Conservation (phyloP, 1,284 basidiomycete genomes). For the Ganoderma lucidum region DNA sequence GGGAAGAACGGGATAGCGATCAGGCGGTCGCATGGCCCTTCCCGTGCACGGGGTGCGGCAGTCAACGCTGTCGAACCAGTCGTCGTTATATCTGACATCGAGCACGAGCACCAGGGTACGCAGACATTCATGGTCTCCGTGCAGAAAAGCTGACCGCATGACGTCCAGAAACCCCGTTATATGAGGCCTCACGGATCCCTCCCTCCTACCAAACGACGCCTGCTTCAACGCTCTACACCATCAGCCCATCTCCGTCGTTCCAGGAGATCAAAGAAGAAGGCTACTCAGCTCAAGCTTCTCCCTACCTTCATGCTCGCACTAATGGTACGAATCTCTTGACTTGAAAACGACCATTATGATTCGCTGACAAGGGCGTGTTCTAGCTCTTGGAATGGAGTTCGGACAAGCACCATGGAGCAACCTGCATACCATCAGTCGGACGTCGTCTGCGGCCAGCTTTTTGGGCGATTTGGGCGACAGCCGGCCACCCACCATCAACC, state of each 20-base stretch:
- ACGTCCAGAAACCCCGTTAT: background rate
- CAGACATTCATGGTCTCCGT: no score
- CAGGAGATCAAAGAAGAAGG: background rate
- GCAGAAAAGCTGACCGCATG: background rate
- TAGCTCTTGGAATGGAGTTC: constrained; percentile 16
- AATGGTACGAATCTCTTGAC: background rate
- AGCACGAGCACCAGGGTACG: constrained; percentile 2
- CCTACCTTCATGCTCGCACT: background rate
- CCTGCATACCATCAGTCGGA: background rate
- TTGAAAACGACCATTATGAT: background rate
- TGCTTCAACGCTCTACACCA: background rate
- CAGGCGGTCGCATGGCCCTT: constrained; percentile 4
- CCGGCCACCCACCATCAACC: background rate
- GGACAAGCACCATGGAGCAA: background rate
- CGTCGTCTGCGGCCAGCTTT: background rate
- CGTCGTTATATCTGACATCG: background rate
- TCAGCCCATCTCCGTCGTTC: background rate
- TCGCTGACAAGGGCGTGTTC: background rate
- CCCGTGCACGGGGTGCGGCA: background rate
- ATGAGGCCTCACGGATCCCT: background rate
- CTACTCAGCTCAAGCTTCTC: background rate
- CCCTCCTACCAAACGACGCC: background rate
- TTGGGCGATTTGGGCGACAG: background rate
- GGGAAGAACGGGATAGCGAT: constrained; percentile 17
- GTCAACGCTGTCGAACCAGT: background rate